Conservation (phyloP, 305 asterid genomes). For the Euphrasia arctica region DNA sequence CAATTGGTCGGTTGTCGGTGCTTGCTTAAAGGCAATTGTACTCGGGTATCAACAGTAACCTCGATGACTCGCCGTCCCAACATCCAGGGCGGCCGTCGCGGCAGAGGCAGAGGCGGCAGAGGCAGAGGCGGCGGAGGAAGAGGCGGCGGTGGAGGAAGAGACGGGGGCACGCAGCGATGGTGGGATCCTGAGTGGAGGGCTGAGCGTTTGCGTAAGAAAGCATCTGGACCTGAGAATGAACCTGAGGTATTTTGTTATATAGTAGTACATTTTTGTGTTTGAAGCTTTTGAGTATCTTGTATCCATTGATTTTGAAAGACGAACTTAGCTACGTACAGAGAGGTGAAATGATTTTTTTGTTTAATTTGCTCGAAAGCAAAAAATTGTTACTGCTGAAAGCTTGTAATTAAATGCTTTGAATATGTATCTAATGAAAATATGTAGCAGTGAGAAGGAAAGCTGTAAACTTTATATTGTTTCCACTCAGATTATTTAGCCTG, state of each 20-base stretch:
- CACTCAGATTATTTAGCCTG: background rate
- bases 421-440: constrained; percentile 12
- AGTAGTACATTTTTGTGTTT: background rate
- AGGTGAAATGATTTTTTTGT: background rate
- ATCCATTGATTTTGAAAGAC: background rate
- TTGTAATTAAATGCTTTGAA: constrained; percentile 11
- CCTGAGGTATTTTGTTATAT: constrained; percentile 49
- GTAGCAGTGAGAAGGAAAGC: background rate
- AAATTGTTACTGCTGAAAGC: constrained; percentile 13
- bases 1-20: constrained; percentile 9
- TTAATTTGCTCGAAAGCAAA: constrained; percentile 1
- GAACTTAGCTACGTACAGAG: background rate
- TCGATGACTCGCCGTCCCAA: constrained; percentile 83
- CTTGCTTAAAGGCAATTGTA: background rate
- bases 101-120: constrained; percentile 64
- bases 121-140: constrained; percentile 51
- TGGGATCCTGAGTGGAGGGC: constrained; percentile 99
- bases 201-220: constrained; percentile 78
- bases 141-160: constrained; percentile 38
- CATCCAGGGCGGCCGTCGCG: constrained; percentile 80
- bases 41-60: constrained; percentile 33
- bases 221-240: constrained; percentile 13
- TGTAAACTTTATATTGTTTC: constrained; percentile 9
- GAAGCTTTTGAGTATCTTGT: background rate
- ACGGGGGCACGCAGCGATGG: constrained; percentile 93